Evolutionary conservation across 225 moss, liverwort and hornwort genomes (phyloP), one percentile per base, ranked within the genome.

Genomic region (Marchantia polymorpha): DNA sequence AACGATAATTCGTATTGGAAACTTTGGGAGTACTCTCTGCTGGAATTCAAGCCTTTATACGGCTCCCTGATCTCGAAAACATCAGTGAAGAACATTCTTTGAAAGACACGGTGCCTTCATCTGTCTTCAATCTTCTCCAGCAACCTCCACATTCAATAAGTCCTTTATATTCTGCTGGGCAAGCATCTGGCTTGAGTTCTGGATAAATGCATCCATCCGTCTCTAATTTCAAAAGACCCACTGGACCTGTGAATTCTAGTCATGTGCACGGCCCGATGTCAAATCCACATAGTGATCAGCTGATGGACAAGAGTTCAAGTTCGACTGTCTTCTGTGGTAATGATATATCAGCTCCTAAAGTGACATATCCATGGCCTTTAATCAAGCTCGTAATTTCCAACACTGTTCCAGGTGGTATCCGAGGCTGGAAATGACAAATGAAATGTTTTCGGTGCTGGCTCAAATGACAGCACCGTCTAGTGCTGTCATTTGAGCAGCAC

Each of bases 91-190:
- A 30, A 4, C 65, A 66, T 22, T 70, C 12, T 69, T 77, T 65
- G 55, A 15, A 53, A 73, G 71, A 53, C 76, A 74, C 13, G 76
- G 15, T 79, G 47, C 66, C 79, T 20, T 30, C 87, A 0, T 92
- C 94, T 80, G 71, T 97, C n/a, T 78, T 92, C 61, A 92, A 81
- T 68, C 80, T 92, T 55, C 77, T 94, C 65, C 94, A 92, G n/a
- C n/a, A n/a, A 75, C 86, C 92, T 49, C 91, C 94, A 0, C 77
- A n/a, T n/a, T n/a, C n/a, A n/a, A n/a, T n/a, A n/a, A n/a, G n/a
- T n/a, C n/a, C n/a, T 31, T 9, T 13, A 54, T 55, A 16, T 20
- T 31, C 74, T 10, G 53, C 78, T 75, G 61, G 8, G n/a, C 73
- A 87, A 52, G 89, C 85, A 27, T 90, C 86, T 50, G 7, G 64